Evolutionary conservation across 1,284 basidiomycete genomes (phyloP), one percentile per base, ranked within the genome.

Genomic region (Thecaphora thlaspeos): DNA sequence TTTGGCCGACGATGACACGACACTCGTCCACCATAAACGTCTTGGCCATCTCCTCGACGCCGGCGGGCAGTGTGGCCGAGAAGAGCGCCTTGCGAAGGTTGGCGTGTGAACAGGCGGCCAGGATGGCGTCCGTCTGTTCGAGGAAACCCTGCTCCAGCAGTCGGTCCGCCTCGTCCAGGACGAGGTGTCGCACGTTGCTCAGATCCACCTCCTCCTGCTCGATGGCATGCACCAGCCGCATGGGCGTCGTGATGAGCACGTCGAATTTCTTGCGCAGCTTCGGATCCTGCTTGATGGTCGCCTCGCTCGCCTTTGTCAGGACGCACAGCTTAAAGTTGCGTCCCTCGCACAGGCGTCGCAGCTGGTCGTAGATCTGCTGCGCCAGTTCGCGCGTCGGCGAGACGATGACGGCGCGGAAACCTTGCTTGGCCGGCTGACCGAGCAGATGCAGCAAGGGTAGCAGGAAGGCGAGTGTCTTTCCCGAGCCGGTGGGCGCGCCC

Each of bases 61-160:
- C 86, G 5, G 90, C 87, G 14, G 93, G 94, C 46, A 98, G 84
- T 0, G 94, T 98, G 0, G 94, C 94, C 59, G 90, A 93, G 78
- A 97, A 90, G 30, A 96, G 86, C 1, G 89, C 88, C 73, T 93
- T 97, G 75, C 91, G 90, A 0, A 91, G 70, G 1, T 82, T 72
- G 0, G 85, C 79, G 75, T 88, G 82, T 0, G 86, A 85, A 75
- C 91, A 95, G n/a, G 88, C 85, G 3, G 85, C 84, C 11, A 95
- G 80, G 52, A 98, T 87, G 71, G 93, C 90, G 80, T 93, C 85
- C 2, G 92, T 86, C 81, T 98, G 94, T 17, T 84, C 81, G 47
- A 92, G 79, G 78, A 98, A 98, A 68, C 94, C 92, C 59, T 73
- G 57, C 37, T 96, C 92, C 21, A 98, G 82, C 69, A 98, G 84